A percentile compares a stretch with the other conserved stretches of the same genome.
Evolutionary conservation across 768 basidiomycete genomes (phyloP).

Genomic region (Podaxis mareebaensis): DNA sequence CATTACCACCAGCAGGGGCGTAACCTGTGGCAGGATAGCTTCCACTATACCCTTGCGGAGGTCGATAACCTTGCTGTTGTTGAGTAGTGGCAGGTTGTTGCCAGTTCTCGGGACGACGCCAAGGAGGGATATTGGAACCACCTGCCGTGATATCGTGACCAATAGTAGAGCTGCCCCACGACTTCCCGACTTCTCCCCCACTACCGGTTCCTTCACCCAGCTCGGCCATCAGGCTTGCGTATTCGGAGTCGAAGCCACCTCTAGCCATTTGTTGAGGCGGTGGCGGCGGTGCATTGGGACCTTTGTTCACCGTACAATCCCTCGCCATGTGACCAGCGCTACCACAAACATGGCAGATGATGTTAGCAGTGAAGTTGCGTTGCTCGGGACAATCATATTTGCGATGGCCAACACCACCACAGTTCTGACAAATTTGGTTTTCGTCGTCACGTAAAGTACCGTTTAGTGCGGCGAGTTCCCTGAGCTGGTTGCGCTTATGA

Average conservation of each 20-base stretch:
- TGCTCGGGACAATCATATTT: constrained; percentile 99
- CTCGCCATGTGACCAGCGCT: constrained; percentile 99
- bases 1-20: constrained; percentile 40
- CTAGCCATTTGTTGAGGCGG: constrained; percentile 56
- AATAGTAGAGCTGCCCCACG: constrained; percentile 50
- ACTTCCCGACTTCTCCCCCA: constrained; percentile 53
- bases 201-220: constrained; percentile 79
- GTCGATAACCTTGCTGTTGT: constrained; percentile 65
- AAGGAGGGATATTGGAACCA: constrained; percentile 83
- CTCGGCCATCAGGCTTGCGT: constrained; percentile 96
- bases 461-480: constrained; percentile 95
- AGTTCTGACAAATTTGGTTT: constrained; percentile 99
- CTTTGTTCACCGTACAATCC: constrained; percentile 93
- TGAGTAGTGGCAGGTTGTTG: constrained; percentile 53
- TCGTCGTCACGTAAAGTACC: constrained; percentile 99
- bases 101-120: constrained; percentile 91
- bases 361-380: constrained; percentile 98
- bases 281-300: constrained; percentile 67
- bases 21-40: constrained; percentile 34
- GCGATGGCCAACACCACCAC: constrained; percentile 90
- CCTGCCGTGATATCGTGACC: constrained; percentile 71
- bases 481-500: constrained; percentile 98
- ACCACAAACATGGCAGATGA: constrained; percentile 98
- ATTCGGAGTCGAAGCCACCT: constrained; percentile 95
- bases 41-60: constrained; percentile 62